Base-by-base conservation (phyloP, 2,329 filamentous ascomycete genomes). In the Colletotrichum echinochloae region DNA sequence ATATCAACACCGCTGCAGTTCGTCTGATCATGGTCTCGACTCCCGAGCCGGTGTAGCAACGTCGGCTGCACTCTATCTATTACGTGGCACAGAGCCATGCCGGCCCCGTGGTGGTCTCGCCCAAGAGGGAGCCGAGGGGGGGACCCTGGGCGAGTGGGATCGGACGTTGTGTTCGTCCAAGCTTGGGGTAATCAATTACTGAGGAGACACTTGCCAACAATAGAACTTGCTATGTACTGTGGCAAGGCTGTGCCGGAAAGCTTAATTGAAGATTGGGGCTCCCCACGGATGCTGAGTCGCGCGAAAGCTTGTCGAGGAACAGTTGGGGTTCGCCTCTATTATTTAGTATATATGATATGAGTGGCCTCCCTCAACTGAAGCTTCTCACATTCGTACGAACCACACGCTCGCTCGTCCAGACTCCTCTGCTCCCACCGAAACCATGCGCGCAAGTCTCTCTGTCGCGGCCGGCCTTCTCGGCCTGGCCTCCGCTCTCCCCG, bases 401-500 rank as follows among this genome's bases (percentile, higher is more conserved):
- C 28, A 33, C 44, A 35, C 51, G 59, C 52, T 62, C 54, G 44
- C 26, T 60, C 26, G 35, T 49, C 41, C 18, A 23, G 5, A 46
- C 8, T 6, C 16, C 33, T 39, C 46, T 28, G 3, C 39, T 11
- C 16, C 16, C 46, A 55, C 11, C n/a, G 33, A 20, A 30, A 71
- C 2, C 20, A 71, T 71, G 68, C 68, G 64, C 46, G 59, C 68
- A 2, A 59, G 57, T 46, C 18, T 72, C n/a, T 41, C 64, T n/a
- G 16, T 67, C 37, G 60, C 39, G 28, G 55, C 71, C 33, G 44
- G 55, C 68, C 44, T 63, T 7, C 41, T 72, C 2, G 71, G 67
- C 60, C 63, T 72, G 55, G 64, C 39, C 60, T 64, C 71, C 33
- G 68, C 64, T 60, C 67, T 71, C 2, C 67, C 77, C 52, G 72